Conservation (phyloP, 2,329 filamentous ascomycete species). For the Calonectria pauciramosa region DNA sequence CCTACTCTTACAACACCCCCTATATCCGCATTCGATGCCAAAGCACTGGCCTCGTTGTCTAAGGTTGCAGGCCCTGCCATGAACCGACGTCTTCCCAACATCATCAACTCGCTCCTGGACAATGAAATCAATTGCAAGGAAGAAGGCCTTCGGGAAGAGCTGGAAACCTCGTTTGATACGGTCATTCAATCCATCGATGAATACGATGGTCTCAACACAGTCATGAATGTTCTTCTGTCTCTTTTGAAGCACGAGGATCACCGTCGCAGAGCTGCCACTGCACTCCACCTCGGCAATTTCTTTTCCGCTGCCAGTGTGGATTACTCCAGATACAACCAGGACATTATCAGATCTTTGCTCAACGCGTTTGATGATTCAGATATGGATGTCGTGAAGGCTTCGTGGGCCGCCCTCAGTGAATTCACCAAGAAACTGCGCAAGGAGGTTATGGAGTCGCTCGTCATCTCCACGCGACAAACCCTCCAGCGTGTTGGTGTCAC, state of each 20-base stretch:
- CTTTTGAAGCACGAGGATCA: conserved; percentile 96
- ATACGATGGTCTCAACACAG: conserved; percentile 93
- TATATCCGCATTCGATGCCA: conserved; percentile 95
- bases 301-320: conserved; percentile 86
- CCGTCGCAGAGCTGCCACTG: conserved; percentile 82
- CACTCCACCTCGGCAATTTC: conserved; percentile 86
- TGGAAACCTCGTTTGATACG: conserved; percentile 87
- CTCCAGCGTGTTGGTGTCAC: conserved; percentile 90
- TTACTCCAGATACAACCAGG: conserved; percentile 95
- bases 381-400: conserved; percentile 84
- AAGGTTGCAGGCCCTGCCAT: conserved; percentile 92
- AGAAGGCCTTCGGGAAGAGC: conserved; percentile 78
- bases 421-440: conserved; percentile 93
- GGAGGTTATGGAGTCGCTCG: conserved; percentile 97
- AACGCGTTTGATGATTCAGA: conserved; percentile 94
- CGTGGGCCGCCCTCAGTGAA: conserved; percentile 88
- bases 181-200: conserved; percentile 95
- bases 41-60: conserved; percentile 91
- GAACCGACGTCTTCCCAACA: conserved; percentile 89
- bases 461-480: conserved; percentile 86
- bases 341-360: conserved; percentile 90
- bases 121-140: conserved; percentile 86
- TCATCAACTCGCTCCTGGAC: conserved; percentile 95
- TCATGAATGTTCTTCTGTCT: conserved; percentile 92
- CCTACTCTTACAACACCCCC: conserved; percentile 92